Conservation (phyloP, 176 grass and related monocot genomes). For the Musa beccarii region DNA sequence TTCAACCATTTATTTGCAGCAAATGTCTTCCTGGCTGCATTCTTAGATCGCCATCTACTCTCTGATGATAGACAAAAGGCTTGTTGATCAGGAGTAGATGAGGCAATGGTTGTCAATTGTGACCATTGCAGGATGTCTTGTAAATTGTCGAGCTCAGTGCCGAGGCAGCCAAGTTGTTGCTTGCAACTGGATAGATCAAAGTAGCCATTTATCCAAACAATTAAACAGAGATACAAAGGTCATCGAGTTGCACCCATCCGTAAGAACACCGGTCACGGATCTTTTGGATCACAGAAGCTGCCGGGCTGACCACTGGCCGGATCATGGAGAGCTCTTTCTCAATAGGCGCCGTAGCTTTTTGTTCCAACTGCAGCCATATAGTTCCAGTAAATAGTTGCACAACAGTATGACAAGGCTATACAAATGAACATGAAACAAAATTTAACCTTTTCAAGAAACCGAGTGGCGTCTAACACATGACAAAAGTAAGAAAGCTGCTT, state of each 20-base stretch:
- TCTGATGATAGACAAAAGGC: no score
- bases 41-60: no score
- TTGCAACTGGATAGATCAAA: neutral
- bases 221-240: constrained; percentile 64
- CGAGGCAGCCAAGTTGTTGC: neutral
- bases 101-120: no score
- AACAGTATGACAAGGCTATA: neutral
- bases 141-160: no score
- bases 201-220: neutral
- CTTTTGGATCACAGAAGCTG: constrained; percentile 59
- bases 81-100: no score
- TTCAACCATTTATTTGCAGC: no score
- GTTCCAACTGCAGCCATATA: constrained; percentile 60
- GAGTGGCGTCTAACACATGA: constrained; percentile 62
- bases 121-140: no score
- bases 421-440: neutral
- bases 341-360: constrained; percentile 39
- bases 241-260: constrained; percentile 68
- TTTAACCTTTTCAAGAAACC: constrained; percentile 67
- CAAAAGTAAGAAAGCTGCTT: constrained; percentile 87
- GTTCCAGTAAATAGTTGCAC: constrained; percentile 5
- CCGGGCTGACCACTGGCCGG: constrained; percentile 37
- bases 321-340: constrained; percentile 56
- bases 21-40: no score
- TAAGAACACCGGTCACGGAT: constrained; percentile 70